Evolutionary conservation across 768 basidiomycete species (phyloP), one percentile per base, ranked within the genome.

Genomic region (Lactarius evosmus): DNA sequence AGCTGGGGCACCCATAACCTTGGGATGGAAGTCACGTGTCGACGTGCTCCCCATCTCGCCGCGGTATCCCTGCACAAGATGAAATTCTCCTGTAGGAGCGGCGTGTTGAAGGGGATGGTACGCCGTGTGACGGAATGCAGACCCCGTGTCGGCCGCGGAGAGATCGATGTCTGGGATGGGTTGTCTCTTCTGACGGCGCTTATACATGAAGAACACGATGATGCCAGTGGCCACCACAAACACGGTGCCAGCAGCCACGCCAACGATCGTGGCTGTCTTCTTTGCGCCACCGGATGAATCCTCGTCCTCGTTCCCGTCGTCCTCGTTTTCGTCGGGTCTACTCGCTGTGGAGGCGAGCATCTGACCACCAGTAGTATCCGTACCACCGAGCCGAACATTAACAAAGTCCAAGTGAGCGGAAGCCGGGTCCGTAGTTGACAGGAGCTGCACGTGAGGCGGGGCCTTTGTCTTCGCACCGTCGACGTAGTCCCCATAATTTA

Each of bases 401-500:
- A 76, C 68, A 63, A 78, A 78, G 63, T 78, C 76, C 25, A 60
- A 22, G 70, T 77, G 77, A 53, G 78, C 72, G 5, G 77, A 68
- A 32, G 74, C 70, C 66, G 83, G 75, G 56, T 79, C 74, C 8
- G 88, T 89, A 9, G 77, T 76, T 0, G 86, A 79, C 49, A 86
- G 78, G 17, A 90, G 74, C 69, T 90, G 88, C 49, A 88, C 76
- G 74, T 80, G 90, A 0, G 88, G 86, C 32, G 73, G 77, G 54
- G 73, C 71, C 50, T 74, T 72, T 17, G 72, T 71, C 17, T 75
- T 63, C 12, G 74, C 67, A 54, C 75, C 80, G 53, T 81, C 73
- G 63, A 85, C 74, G 72, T 85, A 83, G 72, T 87, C 79, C 40
- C 88, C 88, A 67, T 82, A 88, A 72, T 88, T 78, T 74, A 90